Percentiles rank a stretch among this genome's conserved stretches.
Evolutionary conservation across 2,329 filamentous ascomycete species (phyloP).

Genomic region (Alternaria gaisen): DNA sequence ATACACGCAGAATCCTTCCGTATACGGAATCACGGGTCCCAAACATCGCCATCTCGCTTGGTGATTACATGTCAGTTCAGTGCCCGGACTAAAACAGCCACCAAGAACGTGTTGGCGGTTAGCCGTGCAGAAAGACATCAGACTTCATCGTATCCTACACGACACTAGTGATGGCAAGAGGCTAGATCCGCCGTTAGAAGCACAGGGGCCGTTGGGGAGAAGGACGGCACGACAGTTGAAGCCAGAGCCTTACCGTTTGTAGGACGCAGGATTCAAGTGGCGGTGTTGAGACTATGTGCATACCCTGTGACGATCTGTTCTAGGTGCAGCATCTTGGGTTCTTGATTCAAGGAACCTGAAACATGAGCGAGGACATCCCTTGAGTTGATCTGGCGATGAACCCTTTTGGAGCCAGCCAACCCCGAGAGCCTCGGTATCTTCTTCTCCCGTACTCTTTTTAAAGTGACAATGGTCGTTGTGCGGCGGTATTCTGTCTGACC

Average conservation of each 20-base stretch:
- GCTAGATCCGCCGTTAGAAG: conserved; percentile 26
- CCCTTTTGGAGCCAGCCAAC: neutral
- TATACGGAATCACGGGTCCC: conserved; percentile 1
- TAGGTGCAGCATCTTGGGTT: conserved; percentile 7
- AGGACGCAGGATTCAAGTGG: conserved; percentile 1
- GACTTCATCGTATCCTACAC: conserved; percentile 24
- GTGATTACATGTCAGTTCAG: conserved; percentile 21
- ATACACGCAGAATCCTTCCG: conserved; percentile 22
- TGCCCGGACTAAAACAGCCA: conserved; percentile 25
- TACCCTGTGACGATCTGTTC: conserved; percentile 15
- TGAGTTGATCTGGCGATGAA: neutral
- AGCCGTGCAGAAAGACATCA: conserved; percentile 15
- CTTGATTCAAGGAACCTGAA: conserved; percentile 11
- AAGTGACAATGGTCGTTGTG: neutral
- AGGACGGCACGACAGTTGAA: conserved; percentile 16
- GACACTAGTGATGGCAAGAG: conserved; percentile 20
- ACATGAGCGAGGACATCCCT: conserved; percentile 9
- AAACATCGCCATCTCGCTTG: conserved; percentile 31
- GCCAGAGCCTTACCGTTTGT: conserved; percentile 1
- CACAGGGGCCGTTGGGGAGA: conserved; percentile 25
- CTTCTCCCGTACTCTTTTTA: neutral
- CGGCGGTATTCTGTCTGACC: neutral
- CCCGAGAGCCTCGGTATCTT: conserved; percentile 1
- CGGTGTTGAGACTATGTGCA: conserved; percentile 5
- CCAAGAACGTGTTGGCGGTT: conserved; percentile 15